These are phyloP conservation scores for Pseudogymnoascus destructans DNA, from an alignment of 2,329 filamentous ascomycete species.

Conservation along the genomic window DNA sequence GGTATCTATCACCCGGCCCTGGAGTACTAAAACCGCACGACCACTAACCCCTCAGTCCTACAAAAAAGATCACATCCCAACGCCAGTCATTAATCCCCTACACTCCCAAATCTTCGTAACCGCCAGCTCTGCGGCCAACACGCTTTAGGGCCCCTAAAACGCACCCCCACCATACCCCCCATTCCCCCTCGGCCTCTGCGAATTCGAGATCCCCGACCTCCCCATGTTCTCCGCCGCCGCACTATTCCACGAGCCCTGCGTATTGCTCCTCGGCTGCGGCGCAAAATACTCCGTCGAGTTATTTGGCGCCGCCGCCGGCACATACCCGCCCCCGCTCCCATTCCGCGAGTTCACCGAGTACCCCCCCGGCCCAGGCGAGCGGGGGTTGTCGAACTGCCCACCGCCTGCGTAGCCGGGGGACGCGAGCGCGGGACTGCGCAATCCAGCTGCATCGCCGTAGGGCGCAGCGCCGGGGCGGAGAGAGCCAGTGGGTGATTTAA, in stretches of 20 bases:
- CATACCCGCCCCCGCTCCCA: not conserved
- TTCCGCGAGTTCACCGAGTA: not conserved
- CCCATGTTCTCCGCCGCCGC: not conserved
- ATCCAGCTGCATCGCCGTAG: not conserved
- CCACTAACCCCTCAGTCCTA: not conserved
- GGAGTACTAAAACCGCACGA: not conserved
- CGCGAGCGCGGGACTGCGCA: not conserved
- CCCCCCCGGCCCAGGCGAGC: not conserved
- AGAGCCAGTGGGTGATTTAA: not conserved
- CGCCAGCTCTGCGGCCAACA: not conserved
- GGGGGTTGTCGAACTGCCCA: not conserved
- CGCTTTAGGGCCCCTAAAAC: not conserved
- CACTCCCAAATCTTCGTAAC: not conserved
- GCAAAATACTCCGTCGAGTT: not conserved
- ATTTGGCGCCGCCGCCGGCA: not conserved
- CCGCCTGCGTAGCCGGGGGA: not conserved
- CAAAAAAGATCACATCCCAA: not conserved
- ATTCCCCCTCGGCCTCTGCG: constrained; percentile 1
- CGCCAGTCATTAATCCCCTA: not conserved
- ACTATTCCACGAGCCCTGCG: not conserved
- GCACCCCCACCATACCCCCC: not conserved
- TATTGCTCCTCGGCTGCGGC: constrained; percentile 1
- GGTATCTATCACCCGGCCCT: not conserved
- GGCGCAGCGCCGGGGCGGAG: not conserved
- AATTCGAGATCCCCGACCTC: not conserved